phyloP scores from a whole-genome alignment of 2,329 filamentous ascomycete genomes.

The Aaosphaeria arxii region DNA sequence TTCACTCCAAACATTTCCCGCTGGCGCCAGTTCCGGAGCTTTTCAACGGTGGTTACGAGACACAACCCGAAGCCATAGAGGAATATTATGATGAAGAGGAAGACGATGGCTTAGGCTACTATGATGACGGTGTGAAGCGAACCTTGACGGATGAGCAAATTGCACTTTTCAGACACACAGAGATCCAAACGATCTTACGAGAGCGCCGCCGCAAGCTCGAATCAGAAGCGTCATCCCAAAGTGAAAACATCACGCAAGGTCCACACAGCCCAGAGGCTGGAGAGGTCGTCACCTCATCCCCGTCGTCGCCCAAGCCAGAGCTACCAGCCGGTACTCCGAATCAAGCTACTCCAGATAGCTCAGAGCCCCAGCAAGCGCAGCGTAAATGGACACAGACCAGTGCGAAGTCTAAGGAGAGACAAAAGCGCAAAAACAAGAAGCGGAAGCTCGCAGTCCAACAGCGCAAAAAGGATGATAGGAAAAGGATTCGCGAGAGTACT shows the following conservation, averaged over 20 bases:
- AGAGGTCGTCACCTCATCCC: not conserved
- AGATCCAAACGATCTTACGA: slow-evolving; percentile 67
- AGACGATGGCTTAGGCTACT: slow-evolving; percentile 75
- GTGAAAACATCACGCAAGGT: not conserved
- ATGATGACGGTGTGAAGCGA: slow-evolving; percentile 80
- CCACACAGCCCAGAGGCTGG: not conserved
- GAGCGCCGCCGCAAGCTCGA: slow-evolving; percentile 23
- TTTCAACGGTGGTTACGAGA: slow-evolving; percentile 26
- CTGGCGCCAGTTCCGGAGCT: slow-evolving; percentile 32
- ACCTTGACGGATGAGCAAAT: slow-evolving; percentile 92
- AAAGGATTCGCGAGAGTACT: slow-evolving; percentile 37
- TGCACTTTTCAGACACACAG: slow-evolving; percentile 83
- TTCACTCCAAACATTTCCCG: slow-evolving; percentile 44
- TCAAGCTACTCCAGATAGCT: not conserved
- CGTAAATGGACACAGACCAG: slow-evolving; percentile 26
- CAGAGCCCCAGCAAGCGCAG: slow-evolving; percentile 8
- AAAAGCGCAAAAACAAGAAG: slow-evolving; percentile 10
- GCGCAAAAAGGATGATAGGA: slow-evolving; percentile 26
- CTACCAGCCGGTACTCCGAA: no score
- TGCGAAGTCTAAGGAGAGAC: slow-evolving; percentile 15
- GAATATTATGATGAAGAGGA: slow-evolving; percentile 24
- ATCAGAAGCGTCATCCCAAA: slow-evolving; percentile 4
- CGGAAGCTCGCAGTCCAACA: slow-evolving; percentile 8
- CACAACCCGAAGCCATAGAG: slow-evolving; percentile 36
- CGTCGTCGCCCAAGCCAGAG: not conserved